Base-by-base conservation (phyloP, 2,329 filamentous ascomycete genomes). In the Penicillium sp. region DNA sequence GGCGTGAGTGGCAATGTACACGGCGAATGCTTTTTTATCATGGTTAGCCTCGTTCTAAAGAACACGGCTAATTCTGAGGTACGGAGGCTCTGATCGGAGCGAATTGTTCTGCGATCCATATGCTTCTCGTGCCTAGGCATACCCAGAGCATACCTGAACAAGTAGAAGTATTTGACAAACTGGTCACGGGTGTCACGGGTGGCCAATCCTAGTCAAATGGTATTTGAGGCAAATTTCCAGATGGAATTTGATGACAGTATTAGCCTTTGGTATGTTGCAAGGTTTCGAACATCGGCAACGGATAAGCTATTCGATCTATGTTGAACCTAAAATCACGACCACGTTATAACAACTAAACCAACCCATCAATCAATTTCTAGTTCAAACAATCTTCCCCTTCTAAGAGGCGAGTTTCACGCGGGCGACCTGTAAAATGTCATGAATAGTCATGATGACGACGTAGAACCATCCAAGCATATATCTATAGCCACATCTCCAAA, bases 401-500 rank as follows among this genome's bases (percentile, higher is more conserved):
- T 2, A 5, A 38, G 53, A 23, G 53, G 53, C 53, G 16, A 50
- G 7, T 11, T 15, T 3, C 2, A n/a, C 7, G 39, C 10, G 15
- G 23, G 53, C 46, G 13, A 39, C 23, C 16, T 25, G 1, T 11
- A 23, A 50, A 51, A 55, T 55, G 46, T 39, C 53, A 55, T 55
- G 13, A 23, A 55, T 38, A 44, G 53, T 55, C 53, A 55, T 51
- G 16, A 55, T 55, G 53, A 55, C 53, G 39, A 36, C 2, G 8
- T 11, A 40, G 11, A 13, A 44, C 21, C 11, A 1, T 10, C 2
- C 13, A 5, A 36, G 16, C 10, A 44, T 55, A 55, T 19, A 55
- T 27, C 6, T 36, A 29, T 21, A 25, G 39, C 31, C 39, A 38
- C 31, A 16, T 15, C 19, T 21, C n/a, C 16, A 34, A 13, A 16